Evolutionary conservation across 1,139 yeast species (phyloP).

Genomic region (Scheffersomyces parashehatae): DNA sequence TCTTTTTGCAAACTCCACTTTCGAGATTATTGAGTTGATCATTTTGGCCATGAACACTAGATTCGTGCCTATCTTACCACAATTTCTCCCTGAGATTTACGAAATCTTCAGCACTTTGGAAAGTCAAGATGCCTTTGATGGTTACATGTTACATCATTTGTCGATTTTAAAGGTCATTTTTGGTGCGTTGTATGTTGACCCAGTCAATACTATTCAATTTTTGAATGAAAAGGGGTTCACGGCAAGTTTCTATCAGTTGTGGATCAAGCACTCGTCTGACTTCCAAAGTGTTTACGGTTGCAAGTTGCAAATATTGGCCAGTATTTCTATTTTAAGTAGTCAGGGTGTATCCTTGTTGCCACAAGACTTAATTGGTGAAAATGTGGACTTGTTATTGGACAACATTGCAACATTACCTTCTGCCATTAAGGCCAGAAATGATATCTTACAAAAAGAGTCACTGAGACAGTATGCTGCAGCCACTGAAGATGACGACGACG

Average conservation of each 20-base stretch:
- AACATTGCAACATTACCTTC: slow-evolving; percentile 47
- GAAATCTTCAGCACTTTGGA: slow-evolving; percentile 37
- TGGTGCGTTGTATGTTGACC: slow-evolving; percentile 41
- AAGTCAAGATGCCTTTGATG: slow-evolving; percentile 45
- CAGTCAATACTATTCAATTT: slow-evolving; percentile 37
- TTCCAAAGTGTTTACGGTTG: slow-evolving; percentile 60
- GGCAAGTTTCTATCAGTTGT: slow-evolving; percentile 42
- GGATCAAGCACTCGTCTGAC: slow-evolving; percentile 49
- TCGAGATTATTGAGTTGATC: slow-evolving; percentile 43
- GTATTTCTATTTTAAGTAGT: slow-evolving; percentile 28
- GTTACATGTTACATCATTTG: slow-evolving; percentile 48
- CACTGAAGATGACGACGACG: slow-evolving; percentile 24
- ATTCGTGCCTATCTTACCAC: slow-evolving; percentile 33
- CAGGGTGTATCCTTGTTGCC: slow-evolving; percentile 14
- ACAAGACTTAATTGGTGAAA: slow-evolving; percentile 42
- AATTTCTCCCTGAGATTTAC: slow-evolving; percentile 40
- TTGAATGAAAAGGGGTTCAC: slow-evolving; percentile 39
- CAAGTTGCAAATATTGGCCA: slow-evolving; percentile 51
- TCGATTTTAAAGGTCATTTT: slow-evolving; percentile 47
- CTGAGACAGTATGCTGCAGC: slow-evolving; percentile 23
- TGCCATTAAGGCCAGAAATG: slow-evolving; percentile 49
- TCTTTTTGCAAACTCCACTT: slow-evolving; percentile 41
- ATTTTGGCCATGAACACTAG: slow-evolving; percentile 38
- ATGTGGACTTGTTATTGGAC: slow-evolving; percentile 41
- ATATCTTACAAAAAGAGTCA: slow-evolving; percentile 39